Base-by-base conservation (phyloP, 495 filamentous ascomycete species). In the Friedmanniomyces simplex region DNA sequence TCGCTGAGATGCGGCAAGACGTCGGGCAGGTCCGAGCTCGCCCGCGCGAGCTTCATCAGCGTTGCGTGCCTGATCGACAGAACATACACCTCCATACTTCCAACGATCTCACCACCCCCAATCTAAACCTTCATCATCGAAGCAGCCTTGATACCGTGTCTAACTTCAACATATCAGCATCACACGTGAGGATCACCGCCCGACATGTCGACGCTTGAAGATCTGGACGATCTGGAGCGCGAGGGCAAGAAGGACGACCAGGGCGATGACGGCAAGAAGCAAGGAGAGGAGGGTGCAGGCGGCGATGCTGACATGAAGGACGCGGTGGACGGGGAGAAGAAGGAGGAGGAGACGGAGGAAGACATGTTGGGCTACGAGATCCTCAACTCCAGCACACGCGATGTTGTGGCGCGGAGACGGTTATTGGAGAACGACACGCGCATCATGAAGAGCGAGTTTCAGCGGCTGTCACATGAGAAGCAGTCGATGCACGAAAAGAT, bases 361-460 rank as follows among this genome's bases (percentile, higher is more conserved):
- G 60, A 67, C 60, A 76, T 88, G 24, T 76, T 96, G 48, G 91
- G 96, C 72, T 81, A 88, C 32, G 93, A 98, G 72, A 91, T 96
- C 66, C 76, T 96, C 55, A 82, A 80, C 67, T 84, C 89, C 45
- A 88, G 84, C 77, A 97, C 93, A 74, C 81, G 86, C 70, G 94
- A 98, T 74, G 95, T 98, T 69, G 77, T 87, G 60, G 94, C 87
- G 65, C 81, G 86, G 67, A 81, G 81, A 75, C 82, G 89, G 65
- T 78, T 98, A 67, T 78, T 98, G 63, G 93, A 97, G 69, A 98
- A 98, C 72, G 93, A 98, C 71, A 82, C 91, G 66, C 82, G 93
- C 56, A 96, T 98, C 71, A 97, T 97, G 93, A 91, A 85, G 79
- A 95, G 89, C 80, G 93, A 98, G 73, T 89, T 80, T 67, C 89